A percentile compares a stretch with the other conserved stretches of the same genome.
phyloP scores from a whole-genome alignment of 768 basidiomycete genomes.

The Leccinum obscurum region DNA sequence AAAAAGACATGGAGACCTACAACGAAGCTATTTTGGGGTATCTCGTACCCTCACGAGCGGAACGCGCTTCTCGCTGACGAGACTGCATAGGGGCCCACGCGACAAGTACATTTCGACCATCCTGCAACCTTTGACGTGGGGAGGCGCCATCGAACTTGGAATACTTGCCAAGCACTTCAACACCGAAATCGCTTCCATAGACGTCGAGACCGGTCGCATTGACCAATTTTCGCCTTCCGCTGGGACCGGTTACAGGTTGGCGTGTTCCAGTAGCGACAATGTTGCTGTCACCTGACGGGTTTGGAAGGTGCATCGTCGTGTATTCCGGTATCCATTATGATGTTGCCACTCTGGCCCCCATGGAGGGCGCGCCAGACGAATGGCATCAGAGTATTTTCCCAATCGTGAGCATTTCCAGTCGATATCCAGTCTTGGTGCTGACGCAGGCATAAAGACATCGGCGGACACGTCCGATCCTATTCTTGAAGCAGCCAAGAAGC shows the following conservation, averaged over 20 bases:
- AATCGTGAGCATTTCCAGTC: constrained; percentile 38
- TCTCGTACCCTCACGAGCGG: constrained; percentile 6
- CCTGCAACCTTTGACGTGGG: constrained; percentile 80
- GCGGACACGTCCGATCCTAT: constrained; percentile 50
- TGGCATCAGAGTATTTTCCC: constrained; percentile 91
- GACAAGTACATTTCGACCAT: constrained; percentile 82
- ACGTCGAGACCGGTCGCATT: constrained; percentile 89
- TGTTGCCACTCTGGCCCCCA: constrained; percentile 79
- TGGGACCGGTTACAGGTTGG: constrained; percentile 34
- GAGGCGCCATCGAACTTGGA: constrained; percentile 91
- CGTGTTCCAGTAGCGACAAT: not conserved
- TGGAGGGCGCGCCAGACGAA: constrained; percentile 69
- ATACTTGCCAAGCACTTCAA: constrained; percentile 80
- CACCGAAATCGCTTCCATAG: constrained; percentile 87
- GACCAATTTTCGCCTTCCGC: constrained; percentile 65
- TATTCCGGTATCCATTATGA: constrained; percentile 99
- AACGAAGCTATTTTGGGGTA: constrained; percentile 88
- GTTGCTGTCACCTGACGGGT: constrained; percentile 6
- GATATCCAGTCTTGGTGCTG: constrained; percentile 24
- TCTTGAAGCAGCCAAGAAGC: constrained; percentile 62
- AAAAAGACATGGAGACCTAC: constrained; percentile 67
- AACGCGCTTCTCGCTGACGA: not conserved
- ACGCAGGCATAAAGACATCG: constrained; percentile 22
- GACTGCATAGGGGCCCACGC: constrained; percentile 44
- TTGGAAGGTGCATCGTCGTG: constrained; percentile 65